Evolutionary conservation across 345 rosid genomes (phyloP).

Genomic region (Moricandia arvensis): DNA sequence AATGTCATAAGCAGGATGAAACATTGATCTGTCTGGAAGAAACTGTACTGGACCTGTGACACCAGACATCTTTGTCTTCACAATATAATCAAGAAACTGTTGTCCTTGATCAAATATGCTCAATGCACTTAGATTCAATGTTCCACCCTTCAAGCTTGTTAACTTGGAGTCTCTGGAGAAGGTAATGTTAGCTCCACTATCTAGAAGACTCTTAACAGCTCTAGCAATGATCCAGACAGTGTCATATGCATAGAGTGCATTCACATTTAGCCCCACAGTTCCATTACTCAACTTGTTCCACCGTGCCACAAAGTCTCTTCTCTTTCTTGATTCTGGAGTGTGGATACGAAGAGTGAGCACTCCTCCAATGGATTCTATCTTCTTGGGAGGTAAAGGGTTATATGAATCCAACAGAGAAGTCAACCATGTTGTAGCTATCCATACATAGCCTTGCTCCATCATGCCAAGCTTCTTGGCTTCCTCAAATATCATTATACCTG

Average conservation of each 20-base stretch:
- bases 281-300: neutral
- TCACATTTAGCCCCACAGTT: neutral
- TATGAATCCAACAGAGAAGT: neutral
- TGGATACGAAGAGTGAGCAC: neutral
- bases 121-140: neutral
- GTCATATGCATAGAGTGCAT: neutral
- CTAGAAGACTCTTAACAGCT: neutral
- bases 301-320: neutral
- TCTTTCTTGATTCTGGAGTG: neutral
- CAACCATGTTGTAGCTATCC: neutral
- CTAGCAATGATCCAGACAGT: slow-evolving; percentile 1
- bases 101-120: neutral
- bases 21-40: neutral
- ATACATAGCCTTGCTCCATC: neutral
- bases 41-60: neutral
- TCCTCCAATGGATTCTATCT: neutral
- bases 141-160: neutral
- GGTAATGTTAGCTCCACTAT: neutral
- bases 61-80: neutral
- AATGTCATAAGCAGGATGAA: neutral
- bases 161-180: neutral
- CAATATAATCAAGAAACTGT: neutral
- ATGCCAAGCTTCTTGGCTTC: neutral
- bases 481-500: neutral
- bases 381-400: neutral